Conservation (phyloP, 225 moss, liverwort and hornwort genomes). For the Neckera pumila region DNA sequence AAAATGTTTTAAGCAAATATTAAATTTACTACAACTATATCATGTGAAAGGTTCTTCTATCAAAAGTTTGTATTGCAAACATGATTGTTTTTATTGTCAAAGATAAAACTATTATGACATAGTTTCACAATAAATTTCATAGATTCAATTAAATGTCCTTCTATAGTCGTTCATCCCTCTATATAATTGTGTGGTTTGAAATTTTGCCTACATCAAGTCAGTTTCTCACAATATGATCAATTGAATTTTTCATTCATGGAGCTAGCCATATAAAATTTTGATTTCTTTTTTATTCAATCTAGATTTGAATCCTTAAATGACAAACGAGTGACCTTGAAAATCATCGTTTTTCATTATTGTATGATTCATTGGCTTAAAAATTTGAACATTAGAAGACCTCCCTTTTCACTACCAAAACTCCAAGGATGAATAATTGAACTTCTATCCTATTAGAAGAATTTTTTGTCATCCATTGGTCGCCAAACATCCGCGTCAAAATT, state of each 20-base stretch:
- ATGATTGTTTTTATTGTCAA: not conserved
- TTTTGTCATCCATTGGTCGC: no score
- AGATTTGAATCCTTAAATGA: no score
- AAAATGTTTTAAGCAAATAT: rapidly evolving
- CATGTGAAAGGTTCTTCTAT: not conserved
- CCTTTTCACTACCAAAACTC: no score
- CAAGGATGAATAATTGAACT: no score
- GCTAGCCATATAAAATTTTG: not conserved
- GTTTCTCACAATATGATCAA: not conserved
- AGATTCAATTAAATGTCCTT: not conserved
- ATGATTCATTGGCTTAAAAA: no score
- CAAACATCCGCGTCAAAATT: no score
- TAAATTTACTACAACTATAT: not conserved
- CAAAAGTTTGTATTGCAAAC: not conserved
- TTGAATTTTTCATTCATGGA: not conserved
- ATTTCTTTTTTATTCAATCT: not conserved
- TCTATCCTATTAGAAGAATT: no score
- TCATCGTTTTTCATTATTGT: no score
- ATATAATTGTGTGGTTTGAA: not conserved
- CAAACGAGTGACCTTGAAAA: no score
- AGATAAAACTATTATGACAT: not conserved
- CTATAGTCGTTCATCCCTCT: not conserved
- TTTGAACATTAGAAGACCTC: no score
- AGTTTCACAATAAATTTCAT: not conserved
- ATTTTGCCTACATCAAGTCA: not conserved